Base-by-base conservation (phyloP, 2,329 filamentous ascomycete species). In the Laburnicola sp. region DNA sequence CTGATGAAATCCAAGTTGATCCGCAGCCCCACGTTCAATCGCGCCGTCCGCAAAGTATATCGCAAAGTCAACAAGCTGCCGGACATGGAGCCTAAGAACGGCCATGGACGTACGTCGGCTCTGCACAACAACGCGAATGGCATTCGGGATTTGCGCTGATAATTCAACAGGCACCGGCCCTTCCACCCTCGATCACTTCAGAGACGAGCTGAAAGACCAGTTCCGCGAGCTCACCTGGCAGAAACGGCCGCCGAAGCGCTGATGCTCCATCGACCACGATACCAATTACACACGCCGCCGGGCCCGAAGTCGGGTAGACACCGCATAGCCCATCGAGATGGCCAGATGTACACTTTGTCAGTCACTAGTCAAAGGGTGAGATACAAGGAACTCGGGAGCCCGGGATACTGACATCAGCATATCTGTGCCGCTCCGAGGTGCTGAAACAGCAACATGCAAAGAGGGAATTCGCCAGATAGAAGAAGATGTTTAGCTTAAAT, bases 11-110 rank as follows among this genome's bases (percentile, higher is more conserved):
- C 3, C 1, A 31, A 81, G 74, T 77, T 85, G 48, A 75, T 84
- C 36, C 70, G 72, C 46, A 82, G 79, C 47, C 80, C 80, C 2
- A 65, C 74, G 31, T 85, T 84, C 72, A 82, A 84, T 60, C 75
- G 77, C 47, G 74, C 63, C 25, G 79, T 84, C 16, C 75, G 78
- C 23, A 75, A 75, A 49, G 74, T 80, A 9, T 80, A 83, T 42
- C 74, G 72, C 53, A 69, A 68, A 50, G 73, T 80, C 50, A 73
- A 78, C 54, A 66, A 72, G 28, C 59, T 80, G 41, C 76, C 77
- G 38, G 78, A 81, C 10, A 56, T 63, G 34, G 68, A 70, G 31
- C 57, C 59, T 5, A 59, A 65, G 51, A 72, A 70, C 44, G 50
- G 75, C 69, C 8, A 74, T 73, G 58, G 79, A 78, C 60, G 74